A percentile compares a stretch with the other conserved stretches of the same genome.
Conservation (phyloP, 2,329 filamentous ascomycete genomes). For the Beauveria caledonica region DNA sequence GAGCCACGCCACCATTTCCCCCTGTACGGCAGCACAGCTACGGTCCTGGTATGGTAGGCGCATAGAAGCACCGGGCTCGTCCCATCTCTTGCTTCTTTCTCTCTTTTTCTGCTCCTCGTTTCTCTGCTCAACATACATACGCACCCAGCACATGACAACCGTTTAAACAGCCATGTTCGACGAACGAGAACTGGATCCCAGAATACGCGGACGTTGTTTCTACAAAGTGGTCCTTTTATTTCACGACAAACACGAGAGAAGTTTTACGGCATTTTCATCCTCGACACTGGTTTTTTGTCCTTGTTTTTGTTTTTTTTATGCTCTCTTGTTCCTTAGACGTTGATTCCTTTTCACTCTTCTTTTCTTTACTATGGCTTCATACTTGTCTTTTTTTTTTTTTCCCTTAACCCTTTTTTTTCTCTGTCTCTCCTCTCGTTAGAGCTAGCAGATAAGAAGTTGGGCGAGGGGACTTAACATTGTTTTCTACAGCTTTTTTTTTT, state of each 20-base stretch:
- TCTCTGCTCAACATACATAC: neutral
- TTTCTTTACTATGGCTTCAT: conserved; percentile 7
- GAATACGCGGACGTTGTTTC: conserved; percentile 14
- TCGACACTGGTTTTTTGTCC: neutral
- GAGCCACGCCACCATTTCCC: conserved; percentile 34
- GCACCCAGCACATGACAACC: neutral
- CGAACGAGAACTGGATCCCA: neutral
- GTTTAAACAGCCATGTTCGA: neutral
- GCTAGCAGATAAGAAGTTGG: neutral
- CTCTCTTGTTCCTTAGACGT: neutral
- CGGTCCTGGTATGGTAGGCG: conserved; percentile 50
- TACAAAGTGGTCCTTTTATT: conserved; percentile 18
- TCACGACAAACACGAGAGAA: conserved; percentile 21
- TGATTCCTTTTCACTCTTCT: neutral
- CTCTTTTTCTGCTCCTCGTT: neutral
- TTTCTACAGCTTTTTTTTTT: conserved; percentile 10
- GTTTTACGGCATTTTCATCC: neutral
- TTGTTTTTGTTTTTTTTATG: neutral
- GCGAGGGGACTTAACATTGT: neutral
- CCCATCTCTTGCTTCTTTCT: neutral
- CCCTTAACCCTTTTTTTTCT: neutral
- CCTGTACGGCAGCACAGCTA: conserved; percentile 44
- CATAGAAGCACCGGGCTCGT: conserved; percentile 27
- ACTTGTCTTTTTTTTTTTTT: neutral
- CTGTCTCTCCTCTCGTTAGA: neutral